Percentiles rank a stretch among this genome's conserved stretches.
These are phyloP conservation scores for Cercospora nicotianae DNA, from an alignment of 2,329 filamentous ascomycete genomes.

Conservation along the genomic window DNA sequence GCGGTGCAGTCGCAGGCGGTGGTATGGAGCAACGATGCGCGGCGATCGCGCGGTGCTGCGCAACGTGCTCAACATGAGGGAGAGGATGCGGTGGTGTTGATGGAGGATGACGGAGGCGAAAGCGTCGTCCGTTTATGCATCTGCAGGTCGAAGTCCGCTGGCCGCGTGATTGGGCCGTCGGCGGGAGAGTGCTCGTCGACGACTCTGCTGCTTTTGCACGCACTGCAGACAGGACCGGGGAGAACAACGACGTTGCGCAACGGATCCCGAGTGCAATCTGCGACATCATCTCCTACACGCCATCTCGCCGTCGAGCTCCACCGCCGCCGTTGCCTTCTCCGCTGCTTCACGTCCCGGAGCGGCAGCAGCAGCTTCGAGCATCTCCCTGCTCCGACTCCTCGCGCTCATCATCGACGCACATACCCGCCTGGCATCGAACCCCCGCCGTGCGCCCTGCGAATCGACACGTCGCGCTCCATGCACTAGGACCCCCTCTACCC, in stretches of 20 bases:
- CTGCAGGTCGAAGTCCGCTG: not conserved
- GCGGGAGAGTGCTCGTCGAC: not conserved
- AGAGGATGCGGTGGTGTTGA: not conserved
- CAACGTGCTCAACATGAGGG: constrained; percentile 28
- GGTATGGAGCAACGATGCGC: constrained; percentile 28
- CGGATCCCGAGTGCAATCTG: not conserved
- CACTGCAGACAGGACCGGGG: not conserved
- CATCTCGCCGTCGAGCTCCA: not conserved
- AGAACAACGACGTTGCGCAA: not conserved
- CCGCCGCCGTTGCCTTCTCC: not conserved
- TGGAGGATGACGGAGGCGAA: not conserved
- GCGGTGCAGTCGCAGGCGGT: constrained; percentile 24
- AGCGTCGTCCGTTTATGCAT: not conserved
- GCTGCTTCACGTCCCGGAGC: not conserved
- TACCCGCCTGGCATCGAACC: not conserved
- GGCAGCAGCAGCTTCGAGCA: not conserved
- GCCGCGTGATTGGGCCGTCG: not conserved
- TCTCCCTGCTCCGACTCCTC: not conserved
- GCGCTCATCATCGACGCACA: constrained; percentile 2
- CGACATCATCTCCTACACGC: not conserved
- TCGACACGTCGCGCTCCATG: not conserved
- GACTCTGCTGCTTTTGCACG: not conserved
- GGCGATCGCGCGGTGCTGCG: constrained; percentile 27
- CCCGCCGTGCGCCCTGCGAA: not conserved
- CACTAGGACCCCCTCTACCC: not conserved